Percentiles rank a stretch among this genome's conserved stretches.
Conservation (phyloP, 805 yeast genomes). For the Lipomyces japonicus region DNA sequence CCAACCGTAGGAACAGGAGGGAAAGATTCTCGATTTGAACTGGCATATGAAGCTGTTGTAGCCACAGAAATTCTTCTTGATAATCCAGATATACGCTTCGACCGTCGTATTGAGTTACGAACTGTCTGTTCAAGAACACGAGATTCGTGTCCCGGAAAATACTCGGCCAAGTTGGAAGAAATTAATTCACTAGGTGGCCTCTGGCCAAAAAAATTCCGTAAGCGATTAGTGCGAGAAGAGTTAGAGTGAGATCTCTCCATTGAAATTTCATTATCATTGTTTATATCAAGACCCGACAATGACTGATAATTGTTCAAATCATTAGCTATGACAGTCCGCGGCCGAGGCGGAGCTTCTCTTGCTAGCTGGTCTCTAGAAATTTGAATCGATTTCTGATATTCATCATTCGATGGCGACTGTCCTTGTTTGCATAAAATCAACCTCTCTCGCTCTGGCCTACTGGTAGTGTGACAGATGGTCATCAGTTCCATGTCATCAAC, state of each 20-base stretch:
- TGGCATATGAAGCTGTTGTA: slow-evolving; percentile 32
- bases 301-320: not conserved
- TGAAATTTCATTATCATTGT: not conserved
- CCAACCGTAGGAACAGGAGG: slow-evolving; percentile 43
- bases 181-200: slow-evolving; percentile 92
- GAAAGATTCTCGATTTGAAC: slow-evolving; percentile 23
- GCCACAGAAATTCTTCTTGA: slow-evolving; percentile 35
- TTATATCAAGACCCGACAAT: not conserved
- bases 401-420: slow-evolving; percentile 51
- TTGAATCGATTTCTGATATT: slow-evolving; percentile 30
- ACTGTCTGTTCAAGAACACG: slow-evolving; percentile 73
- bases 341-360: slow-evolving; percentile 17
- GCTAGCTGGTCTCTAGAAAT: slow-evolving; percentile 27
- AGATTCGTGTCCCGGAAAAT: slow-evolving; percentile 80
- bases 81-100: slow-evolving; percentile 55
- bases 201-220: slow-evolving; percentile 66
- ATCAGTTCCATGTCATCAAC: slow-evolving; percentile 77
- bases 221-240: slow-evolving; percentile 18
- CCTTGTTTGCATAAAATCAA: slow-evolving; percentile 62
- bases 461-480: slow-evolving; percentile 73
- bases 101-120: slow-evolving; percentile 76
- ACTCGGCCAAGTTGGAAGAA: slow-evolving; percentile 82
- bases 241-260: not conserved
- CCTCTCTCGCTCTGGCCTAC: slow-evolving; percentile 65
- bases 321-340: slow-evolving; percentile 15